These are phyloP conservation scores for Fagopyrum esculentum DNA, from an alignment of 148 eudicot species.

Conservation along the genomic window DNA sequence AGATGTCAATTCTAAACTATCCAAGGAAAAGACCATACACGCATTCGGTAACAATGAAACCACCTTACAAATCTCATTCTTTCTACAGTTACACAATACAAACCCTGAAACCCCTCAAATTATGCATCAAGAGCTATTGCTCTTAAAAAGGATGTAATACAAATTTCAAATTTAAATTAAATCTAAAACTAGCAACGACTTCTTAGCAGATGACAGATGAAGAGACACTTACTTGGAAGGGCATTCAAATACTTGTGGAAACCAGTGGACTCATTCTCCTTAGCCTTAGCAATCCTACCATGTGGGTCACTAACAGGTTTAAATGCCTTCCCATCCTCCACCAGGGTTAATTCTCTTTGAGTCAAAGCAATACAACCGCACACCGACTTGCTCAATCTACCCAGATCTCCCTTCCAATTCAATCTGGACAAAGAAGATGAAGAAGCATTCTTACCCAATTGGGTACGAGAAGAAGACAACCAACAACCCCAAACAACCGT, in stretches of 20 bases:
- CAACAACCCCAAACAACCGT: constrained; percentile 26
- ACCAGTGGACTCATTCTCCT: constrained; percentile 19
- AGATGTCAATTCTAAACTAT: not conserved
- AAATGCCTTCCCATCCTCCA: constrained; percentile 41
- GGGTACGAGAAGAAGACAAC: constrained; percentile 25
- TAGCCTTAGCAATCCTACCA: constrained; percentile 16
- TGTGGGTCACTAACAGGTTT: constrained; percentile 20
- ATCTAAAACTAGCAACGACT: not conserved
- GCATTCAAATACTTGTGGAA: constrained; percentile 38
- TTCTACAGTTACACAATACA: not conserved
- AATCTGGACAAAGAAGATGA: constrained; percentile 19
- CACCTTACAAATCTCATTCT: not conserved
- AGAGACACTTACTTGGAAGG: constrained; percentile 44
- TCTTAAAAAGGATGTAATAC: not conserved
- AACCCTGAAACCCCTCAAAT: not conserved
- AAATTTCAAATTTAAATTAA: not conserved
- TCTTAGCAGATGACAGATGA: constrained; percentile 4
- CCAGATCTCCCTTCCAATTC: constrained; percentile 25
- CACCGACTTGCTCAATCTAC: constrained; percentile 26
- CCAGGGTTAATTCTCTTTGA: constrained; percentile 28
- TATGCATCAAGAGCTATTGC: not conserved
- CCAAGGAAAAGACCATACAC: not conserved
- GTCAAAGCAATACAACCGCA: constrained; percentile 24
- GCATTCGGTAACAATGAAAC: not conserved
- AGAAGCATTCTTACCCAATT: constrained; percentile 23